Percentiles rank a stretch among this genome's conserved stretches.
Evolutionary conservation across 352 stramenopile genomes (phyloP).

Genomic region (Ochromonadaceae sp.): DNA sequence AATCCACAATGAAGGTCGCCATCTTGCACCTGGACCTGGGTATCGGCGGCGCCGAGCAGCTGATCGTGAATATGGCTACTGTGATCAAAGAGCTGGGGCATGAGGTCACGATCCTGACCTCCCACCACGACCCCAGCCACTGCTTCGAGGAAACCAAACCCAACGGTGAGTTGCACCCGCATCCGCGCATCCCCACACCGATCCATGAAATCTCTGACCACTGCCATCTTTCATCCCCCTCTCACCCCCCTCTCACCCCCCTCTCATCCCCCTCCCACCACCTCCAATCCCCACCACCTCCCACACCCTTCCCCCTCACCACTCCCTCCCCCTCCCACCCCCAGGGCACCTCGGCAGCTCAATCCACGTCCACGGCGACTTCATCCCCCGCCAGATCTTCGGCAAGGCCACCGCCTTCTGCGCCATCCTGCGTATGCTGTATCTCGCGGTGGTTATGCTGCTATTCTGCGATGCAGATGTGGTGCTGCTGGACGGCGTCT

Average conservation of each 20-base stretch:
- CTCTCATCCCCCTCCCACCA: no score
- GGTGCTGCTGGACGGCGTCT: constrained; percentile 3
- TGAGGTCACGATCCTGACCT: constrained; percentile 76
- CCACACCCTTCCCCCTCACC: no score
- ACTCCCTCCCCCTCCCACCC: background rate
- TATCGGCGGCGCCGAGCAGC: constrained; percentile 52
- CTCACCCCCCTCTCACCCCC: no score
- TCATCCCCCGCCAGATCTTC: constrained; percentile 65
- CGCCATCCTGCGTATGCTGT: constrained; percentile 77
- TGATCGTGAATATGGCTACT: constrained; percentile 61
- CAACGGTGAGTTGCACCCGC: no score
- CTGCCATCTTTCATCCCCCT: no score
- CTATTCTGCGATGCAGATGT: background rate
- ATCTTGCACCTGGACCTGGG: constrained; percentile 93
- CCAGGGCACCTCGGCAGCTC: constrained; percentile 48
- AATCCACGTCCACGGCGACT: constrained; percentile 73
- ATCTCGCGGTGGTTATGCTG: constrained; percentile 44
- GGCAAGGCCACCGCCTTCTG: constrained; percentile 70
- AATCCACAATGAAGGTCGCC: constrained; percentile 40
- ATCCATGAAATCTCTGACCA: no score
- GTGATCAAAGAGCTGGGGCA: constrained; percentile 57
- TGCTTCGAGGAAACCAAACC: constrained; percentile 78
- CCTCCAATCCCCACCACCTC: no score
- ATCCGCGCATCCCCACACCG: no score
- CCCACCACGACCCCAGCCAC: constrained; percentile 75